Evolutionary conservation across 768 basidiomycete genomes (phyloP).

Genomic region (Rhizopogon vinicolor): DNA sequence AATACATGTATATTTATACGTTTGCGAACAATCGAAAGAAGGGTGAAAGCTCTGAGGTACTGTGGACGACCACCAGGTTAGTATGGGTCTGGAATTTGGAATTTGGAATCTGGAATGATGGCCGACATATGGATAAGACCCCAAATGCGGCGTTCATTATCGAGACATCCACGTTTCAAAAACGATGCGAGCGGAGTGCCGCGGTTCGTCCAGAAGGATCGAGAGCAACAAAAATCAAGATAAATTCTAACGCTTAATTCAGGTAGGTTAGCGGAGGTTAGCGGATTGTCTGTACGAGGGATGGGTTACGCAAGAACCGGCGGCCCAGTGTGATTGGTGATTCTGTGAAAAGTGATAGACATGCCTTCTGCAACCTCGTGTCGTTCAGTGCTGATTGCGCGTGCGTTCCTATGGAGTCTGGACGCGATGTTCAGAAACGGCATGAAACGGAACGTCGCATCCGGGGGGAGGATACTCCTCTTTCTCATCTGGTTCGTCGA

Average conservation of each 20-base stretch:
- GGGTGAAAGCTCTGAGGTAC: not conserved
- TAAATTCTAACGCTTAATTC: constrained; percentile 3
- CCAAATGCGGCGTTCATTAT: not conserved
- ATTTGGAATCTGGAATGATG: not conserved
- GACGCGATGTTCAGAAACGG: not conserved
- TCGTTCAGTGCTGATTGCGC: not conserved
- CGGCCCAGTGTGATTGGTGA: not conserved
- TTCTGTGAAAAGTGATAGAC: not conserved
- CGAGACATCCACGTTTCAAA: not conserved
- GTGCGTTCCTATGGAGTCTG: not conserved
- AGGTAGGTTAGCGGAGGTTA: not conserved
- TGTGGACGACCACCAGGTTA: not conserved
- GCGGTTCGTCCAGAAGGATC: not conserved
- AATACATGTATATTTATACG: not conserved
- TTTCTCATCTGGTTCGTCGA: too few relatives aligned
- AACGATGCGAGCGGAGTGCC: not conserved
- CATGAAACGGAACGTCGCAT: not conserved
- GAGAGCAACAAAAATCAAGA: not conserved
- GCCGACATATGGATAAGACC: not conserved
- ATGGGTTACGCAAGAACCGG: not conserved
- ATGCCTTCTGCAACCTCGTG: not conserved
- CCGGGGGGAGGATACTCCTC: too few relatives aligned
- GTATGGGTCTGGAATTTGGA: not conserved
- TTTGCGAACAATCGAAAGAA: not conserved
- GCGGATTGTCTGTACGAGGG: not conserved